Evolutionary conservation across 1,284 basidiomycete genomes (phyloP).

Genomic region (Trichosporon ovoides): DNA sequence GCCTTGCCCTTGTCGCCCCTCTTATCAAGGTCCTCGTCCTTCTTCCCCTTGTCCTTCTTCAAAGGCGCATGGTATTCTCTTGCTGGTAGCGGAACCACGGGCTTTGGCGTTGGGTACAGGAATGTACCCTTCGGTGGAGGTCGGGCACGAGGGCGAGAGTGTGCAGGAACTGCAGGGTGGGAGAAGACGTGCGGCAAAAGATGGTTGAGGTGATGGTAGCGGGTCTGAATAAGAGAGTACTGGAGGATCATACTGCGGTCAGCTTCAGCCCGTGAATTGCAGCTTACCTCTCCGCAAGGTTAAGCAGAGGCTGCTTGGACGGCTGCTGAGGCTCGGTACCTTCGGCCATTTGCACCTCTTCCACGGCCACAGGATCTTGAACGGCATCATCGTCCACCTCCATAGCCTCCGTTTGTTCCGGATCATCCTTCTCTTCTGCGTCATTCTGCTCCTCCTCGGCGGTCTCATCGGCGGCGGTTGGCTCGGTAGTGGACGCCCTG

Average conservation of each 20-base stretch:
- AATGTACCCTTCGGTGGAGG: conserved; percentile 33
- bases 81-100: conserved; percentile 20
- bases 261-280: not conserved
- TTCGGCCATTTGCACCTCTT: conserved; percentile 18
- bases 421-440: conserved; percentile 11
- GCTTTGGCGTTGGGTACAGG: conserved; percentile 35
- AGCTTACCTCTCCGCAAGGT: conserved; percentile 36
- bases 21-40: not conserved
- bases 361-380: conserved; percentile 6
- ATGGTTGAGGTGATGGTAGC: conserved; percentile 36
- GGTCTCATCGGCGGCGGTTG: conserved; percentile 7
- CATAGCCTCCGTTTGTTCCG: not conserved
- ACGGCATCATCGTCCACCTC: conserved; percentile 7
- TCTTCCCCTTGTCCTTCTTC: conserved; percentile 11
- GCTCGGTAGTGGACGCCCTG: not conserved
- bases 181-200: conserved; percentile 44
- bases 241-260: conserved; percentile 32
- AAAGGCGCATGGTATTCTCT: conserved; percentile 18
- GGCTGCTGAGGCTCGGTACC: conserved; percentile 5
- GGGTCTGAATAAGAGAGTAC: conserved; percentile 37
- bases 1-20: not conserved
- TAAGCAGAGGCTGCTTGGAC: conserved; percentile 27
- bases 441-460: conserved; percentile 8
- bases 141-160: conserved; percentile 34
- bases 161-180: conserved; percentile 40